Evolutionary conservation across 805 yeast genomes (phyloP), one percentile per base, ranked within the genome.

Genomic region (Zygosaccharomyces kombuchaensis): DNA sequence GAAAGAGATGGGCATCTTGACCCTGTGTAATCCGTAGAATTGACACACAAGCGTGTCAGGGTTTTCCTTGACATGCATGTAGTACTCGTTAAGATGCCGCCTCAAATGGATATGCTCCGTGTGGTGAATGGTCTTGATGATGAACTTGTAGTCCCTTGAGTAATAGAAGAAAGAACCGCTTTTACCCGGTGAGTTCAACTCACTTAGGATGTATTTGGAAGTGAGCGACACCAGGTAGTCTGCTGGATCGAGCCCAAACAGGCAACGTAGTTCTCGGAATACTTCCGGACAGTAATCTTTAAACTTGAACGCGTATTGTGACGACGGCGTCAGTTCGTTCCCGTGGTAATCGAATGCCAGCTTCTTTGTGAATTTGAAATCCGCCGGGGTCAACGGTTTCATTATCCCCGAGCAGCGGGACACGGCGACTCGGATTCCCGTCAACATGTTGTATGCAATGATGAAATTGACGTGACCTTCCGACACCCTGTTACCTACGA

Each of bases 241-340:
- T 0, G 96, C 98, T 2, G 96, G 96, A 59, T 93, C 98, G 23
- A 93, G 74, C 10, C 90, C 89, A 69, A 95, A 93, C 34, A 80
- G 60, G 5, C 78, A 70, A 44, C 99, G 72, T 45, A 93, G 69
- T 54, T 87, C 95, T 35, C 98, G 72, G 64, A 93, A 93, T 3
- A 93, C 97, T 65, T 84, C 87, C 0, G 99, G 99, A 16, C 89
- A 77, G 67, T 93, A 93, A 65, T 93, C 99, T 68, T 93, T 93
- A 67, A 93, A 93, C 65, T 91, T 91, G 73, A 93, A 93, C 55
- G 90, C 96, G 67, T 90, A 90, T 63, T 86, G 88, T 0, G 97
- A 85, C 0, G 96, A 87, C 0, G 98, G 98, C 0, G 96, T 88
- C 54, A 84, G 70, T 59, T 88, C 95, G 56, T 84, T 87, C 2